These are phyloP conservation scores for Pouteria glomerata DNA, from an alignment of 148 eudicot genomes.

Conservation along the genomic window DNA sequence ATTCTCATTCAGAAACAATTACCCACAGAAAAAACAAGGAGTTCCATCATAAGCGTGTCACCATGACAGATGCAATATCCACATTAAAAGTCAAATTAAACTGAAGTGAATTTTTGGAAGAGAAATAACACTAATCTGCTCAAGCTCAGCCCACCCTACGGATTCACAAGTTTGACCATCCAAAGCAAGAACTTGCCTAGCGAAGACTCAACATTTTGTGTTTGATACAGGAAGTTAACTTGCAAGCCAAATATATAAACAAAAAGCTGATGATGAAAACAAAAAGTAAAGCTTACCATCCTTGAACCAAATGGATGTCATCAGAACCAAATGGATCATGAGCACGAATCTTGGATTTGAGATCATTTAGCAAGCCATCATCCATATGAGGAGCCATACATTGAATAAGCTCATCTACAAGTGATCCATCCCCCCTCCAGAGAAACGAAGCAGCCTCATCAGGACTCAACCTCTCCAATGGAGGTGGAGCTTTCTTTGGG, in stretches of 20 bases:
- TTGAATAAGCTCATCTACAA: conserved; percentile 73
- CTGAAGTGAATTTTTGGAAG: background rate
- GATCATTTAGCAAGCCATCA: conserved; percentile 44
- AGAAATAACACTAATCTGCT: background rate
- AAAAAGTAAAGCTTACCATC: too few relatives aligned
- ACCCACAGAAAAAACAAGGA: too few relatives aligned
- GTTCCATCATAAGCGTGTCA: background rate
- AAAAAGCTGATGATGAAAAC: background rate
- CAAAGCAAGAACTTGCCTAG: background rate
- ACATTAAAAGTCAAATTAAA: background rate
- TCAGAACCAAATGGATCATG: conserved; percentile 74
- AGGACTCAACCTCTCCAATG: conserved; percentile 76
- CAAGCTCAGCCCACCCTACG: background rate
- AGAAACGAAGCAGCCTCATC: conserved; percentile 61
- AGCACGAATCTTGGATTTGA: conserved; percentile 60
- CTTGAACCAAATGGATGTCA: too few relatives aligned
- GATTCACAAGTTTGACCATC: background rate
- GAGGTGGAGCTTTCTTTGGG: conserved; percentile 96
- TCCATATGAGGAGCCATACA: conserved; percentile 76
- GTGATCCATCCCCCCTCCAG: conserved; percentile 88
- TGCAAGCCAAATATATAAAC: too few relatives aligned
- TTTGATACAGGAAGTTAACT: background rate
- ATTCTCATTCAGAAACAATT: too few relatives aligned
- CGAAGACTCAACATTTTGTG: too few relatives aligned
- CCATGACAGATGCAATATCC: background rate